Evolutionary conservation across 2,329 filamentous ascomycete genomes (phyloP), one percentile per base, ranked within the genome.

Genomic region (Teratosphaeria nubilosa): DNA sequence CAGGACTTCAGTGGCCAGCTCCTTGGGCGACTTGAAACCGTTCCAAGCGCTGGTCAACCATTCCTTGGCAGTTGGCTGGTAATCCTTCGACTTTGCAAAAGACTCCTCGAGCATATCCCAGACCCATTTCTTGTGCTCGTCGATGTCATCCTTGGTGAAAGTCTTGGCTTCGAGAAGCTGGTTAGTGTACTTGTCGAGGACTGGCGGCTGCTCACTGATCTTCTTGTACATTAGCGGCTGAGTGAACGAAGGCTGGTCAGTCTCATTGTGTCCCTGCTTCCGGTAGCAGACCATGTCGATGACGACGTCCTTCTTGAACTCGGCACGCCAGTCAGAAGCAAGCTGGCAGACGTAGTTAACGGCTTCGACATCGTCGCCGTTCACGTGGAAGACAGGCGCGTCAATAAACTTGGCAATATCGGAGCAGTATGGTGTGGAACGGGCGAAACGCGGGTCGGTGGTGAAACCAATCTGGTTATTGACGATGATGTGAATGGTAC

Each of bases 381-480:
- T 99, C 73, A 99, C 94, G 78, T 99, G 94, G 85, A 99, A 99
- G 59, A 99, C 90, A 52, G 94, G 94, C 1, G 94, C 94, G 68
- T 99, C 94, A 66, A 99, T 96, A 55, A 94, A 90, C 81, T 99
- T 99, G 76, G 94, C 94, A 70, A 99, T 96, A 74, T 99, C 94
- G 51, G 94, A 97, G 79, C 94, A 99, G 84, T 99, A 99, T 51
- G 94, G 89, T 54, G 94, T 99, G 22, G 94, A 99, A 68, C 94
- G 91, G 68, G 94, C 87, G 76, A 96, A 99, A 71, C 94, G 90
- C 66, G 94, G 94, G 72, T 99, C 94, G 24, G 94, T 99, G 56
- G 94, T 99, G 82, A 99, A 99, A 75, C 94, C 94, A 74, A 99
- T 99, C 82, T 99, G 94, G 83, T 99, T 99, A 85, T 99, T 99